Conservation (phyloP, 2,329 filamentous ascomycete genomes). For the Fusarium kyushuense region DNA sequence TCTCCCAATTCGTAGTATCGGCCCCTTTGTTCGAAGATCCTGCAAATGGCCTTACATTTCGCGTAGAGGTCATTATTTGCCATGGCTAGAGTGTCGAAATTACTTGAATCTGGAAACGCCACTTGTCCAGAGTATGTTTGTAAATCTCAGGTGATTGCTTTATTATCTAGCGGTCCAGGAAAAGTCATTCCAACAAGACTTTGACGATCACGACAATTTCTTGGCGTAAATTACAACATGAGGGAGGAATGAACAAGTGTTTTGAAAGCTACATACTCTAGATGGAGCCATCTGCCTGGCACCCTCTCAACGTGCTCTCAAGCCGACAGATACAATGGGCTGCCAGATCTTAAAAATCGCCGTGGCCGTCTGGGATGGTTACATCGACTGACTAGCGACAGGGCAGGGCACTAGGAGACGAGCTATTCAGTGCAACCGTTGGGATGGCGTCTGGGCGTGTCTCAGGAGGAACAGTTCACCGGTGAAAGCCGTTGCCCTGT, state of each 20-base stretch:
- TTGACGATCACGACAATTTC: neutral
- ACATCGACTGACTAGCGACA: constrained; percentile 43
- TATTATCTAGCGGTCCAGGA: neutral
- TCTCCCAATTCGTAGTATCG: constrained; percentile 39
- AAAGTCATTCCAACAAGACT: neutral
- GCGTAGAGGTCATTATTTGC: constrained; percentile 37
- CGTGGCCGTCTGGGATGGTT: constrained; percentile 45
- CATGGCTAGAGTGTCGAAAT: constrained; percentile 38
- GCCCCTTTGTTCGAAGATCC: constrained; percentile 41
- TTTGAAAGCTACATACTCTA: constrained; percentile 20
- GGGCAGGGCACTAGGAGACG: constrained; percentile 34
- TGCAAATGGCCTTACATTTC: constrained; percentile 32
- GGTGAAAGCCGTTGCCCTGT: constrained; percentile 42
- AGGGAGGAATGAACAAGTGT: neutral
- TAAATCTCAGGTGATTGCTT: constrained; percentile 11
- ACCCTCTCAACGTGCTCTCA: constrained; percentile 37
- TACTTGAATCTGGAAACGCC: constrained; percentile 32
- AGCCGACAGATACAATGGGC: constrained; percentile 43
- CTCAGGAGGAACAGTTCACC: constrained; percentile 46
- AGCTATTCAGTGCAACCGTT: constrained; percentile 46
- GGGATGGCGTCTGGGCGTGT: constrained; percentile 46
- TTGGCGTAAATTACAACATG: neutral
- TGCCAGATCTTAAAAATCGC: constrained; percentile 49
- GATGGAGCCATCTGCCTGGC: constrained; percentile 39
- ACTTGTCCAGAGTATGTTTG: constrained; percentile 31